Base-by-base conservation (phyloP, 2,329 filamentous ascomycete species). In the Karstenula rhodostoma region DNA sequence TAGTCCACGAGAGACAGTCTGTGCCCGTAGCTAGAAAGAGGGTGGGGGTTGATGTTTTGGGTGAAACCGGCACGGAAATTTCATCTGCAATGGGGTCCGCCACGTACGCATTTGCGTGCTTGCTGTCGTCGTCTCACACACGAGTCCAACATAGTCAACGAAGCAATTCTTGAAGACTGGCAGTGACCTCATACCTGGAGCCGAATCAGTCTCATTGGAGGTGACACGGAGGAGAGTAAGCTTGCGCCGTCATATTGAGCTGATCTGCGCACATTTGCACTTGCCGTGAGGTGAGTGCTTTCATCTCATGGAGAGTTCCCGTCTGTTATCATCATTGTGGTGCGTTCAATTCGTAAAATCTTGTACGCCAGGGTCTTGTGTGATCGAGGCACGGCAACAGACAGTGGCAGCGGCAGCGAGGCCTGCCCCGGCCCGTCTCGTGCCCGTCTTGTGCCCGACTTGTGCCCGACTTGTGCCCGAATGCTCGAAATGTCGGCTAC, bases 311-410 rank as follows among this genome's bases (percentile, higher is more conserved):
- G 44, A 29, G 17, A 40, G 13, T 40, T 40, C 7, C 22, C 3
- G 5, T 8, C 10, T 47, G 44, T 27, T 2, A 8, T 29, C 40
- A 7, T 35, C 19, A 17, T 32, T 13, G 19, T 40, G 17, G 8
- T 51, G 48, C 19, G 19, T n/a, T 29, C 35, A 19, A 1, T 27
- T 15, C 9, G 29, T 17, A 15, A 9, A 3, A 2, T 27, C 25
- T 44, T 54, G 37, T 54, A 44, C 51, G 51, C 37, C 51, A 54
- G 51, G 37, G 51, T 44, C 51, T 32, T 23, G 51, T 54, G 51
- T 32, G 12, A 32, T 53, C 50, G 23, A 33, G 32, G 32, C 17
- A n/a, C 32, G 23, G 32, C 9, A 29, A 23, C 48, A 25, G 19
- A 17, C 22, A 32, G 19, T 19, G 48, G 47, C 17, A 33, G 46